Base-by-base conservation (phyloP, 208 protist species). In the Acanthamoeba castellanii region DNA sequence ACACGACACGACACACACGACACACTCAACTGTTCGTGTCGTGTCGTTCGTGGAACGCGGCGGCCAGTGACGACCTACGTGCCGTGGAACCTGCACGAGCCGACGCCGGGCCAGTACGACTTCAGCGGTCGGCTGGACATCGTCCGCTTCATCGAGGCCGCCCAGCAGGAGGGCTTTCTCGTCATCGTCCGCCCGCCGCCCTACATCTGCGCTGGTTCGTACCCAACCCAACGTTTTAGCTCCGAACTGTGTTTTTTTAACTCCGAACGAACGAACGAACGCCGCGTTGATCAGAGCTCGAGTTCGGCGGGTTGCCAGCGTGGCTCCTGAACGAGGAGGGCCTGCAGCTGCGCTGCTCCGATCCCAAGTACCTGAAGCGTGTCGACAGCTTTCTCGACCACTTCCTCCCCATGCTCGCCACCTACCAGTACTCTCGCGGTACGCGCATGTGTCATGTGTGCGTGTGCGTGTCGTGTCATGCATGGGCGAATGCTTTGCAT, bases 71-170 rank as follows among this genome's bases (percentile, higher is more conserved):
- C 82, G 20, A 70, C 82, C 6, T 90, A 90, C 37, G 82, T 90
- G 82, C 32, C 82, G 32, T 90, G 82, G 82, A 90, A 90, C 22
- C 82, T 90, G 50, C 82, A 90, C 52, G 82, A 90, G 57, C 82
- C 82, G 16, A 9, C 50, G 42, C 82, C 82, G 1, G 82, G 82
- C 45, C 6, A 6, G 45, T 66, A 50, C 57, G 57, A 57, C 82
- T 90, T 90, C 22, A 25, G 13, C 55, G 82, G 52, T 22, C 27
- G 50, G 2, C 50, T 90, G 13, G 27, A 90, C 82, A 34, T 90
- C 32, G 45, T 30, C 82, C 50, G 82, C 50, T 90, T 90, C 82
- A 90, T 90, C 50, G 55, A 90, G 27, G 55, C 50, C n/a, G 82
- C 82, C 14, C 82, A 90, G 32, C 27, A 64, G 30, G 82, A 90